A percentile compares a stretch with the other conserved stretches of the same genome.
Conservation (phyloP, 164 flowering plant species). For the Stephania cephalantha region DNA sequence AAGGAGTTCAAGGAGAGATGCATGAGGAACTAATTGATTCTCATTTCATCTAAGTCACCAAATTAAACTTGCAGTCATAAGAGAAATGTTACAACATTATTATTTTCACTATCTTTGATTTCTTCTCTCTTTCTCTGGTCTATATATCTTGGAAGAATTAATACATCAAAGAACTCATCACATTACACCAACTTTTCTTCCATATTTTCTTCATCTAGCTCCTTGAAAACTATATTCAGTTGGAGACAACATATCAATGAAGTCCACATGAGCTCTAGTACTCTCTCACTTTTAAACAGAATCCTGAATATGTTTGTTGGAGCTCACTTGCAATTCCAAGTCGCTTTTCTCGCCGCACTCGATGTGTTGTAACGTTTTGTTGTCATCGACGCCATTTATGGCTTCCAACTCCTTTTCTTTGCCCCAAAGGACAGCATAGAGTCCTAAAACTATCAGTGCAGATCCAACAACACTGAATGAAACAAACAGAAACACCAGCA, state of each 20-base stretch:
- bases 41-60: neutral
- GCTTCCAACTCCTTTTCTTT: constrained; percentile 42
- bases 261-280: neutral
- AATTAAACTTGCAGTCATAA: neutral
- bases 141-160: neutral
- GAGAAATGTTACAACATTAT: neutral
- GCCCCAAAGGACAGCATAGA: constrained; percentile 83
- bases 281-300: neutral
- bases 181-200: neutral
- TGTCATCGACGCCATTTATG: neutral
- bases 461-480: constrained; percentile 68
- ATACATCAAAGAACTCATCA: neutral
- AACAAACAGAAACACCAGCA: neutral
- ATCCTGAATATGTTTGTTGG: constrained; percentile 1
- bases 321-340: constrained; percentile 13
- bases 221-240: neutral
- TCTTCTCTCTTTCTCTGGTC: neutral
- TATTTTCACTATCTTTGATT: neutral
- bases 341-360: constrained; percentile 8
- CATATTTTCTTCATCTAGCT: neutral
- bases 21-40: neutral
- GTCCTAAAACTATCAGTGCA: constrained; percentile 56
- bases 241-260: neutral
- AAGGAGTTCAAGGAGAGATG: neutral
- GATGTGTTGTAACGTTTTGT: neutral